Conservation (phyloP, 1,139 yeast genomes). For the Kurtzmaniella quercitrusa region DNA sequence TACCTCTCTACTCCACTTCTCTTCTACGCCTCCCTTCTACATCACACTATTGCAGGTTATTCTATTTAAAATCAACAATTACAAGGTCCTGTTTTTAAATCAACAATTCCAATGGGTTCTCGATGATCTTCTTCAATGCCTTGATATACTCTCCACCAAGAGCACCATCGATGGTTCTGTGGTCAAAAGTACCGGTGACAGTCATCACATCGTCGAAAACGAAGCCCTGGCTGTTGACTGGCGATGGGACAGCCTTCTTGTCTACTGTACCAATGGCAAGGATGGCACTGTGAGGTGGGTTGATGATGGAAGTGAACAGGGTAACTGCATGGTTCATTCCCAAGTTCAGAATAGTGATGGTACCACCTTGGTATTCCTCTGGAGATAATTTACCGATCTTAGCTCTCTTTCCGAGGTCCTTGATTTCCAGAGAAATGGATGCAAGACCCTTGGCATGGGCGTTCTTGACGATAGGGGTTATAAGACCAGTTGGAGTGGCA, state of each 20-base stretch:
- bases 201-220: conserved; percentile 87
- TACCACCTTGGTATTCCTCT: conserved; percentile 98
- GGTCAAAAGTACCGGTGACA: conserved; percentile 96
- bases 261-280: conserved; percentile 91
- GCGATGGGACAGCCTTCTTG: conserved; percentile 91
- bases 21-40: background rate
- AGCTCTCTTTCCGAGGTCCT: conserved; percentile 95
- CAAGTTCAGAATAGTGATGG: conserved; percentile 95
- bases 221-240: conserved; percentile 85
- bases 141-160: conserved; percentile 96
- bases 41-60: background rate
- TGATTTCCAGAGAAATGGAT: conserved; percentile 74
- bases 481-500: conserved; percentile 94
- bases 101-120: conserved; percentile 93
- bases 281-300: conserved; percentile 96
- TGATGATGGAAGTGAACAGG: conserved; percentile 90
- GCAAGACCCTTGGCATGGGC: conserved; percentile 86
- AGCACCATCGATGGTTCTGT: conserved; percentile 96
- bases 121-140: conserved; percentile 85
- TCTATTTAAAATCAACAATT: conserved; percentile 62
- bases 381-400: conserved; percentile 89
- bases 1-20: background rate
- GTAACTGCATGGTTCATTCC: conserved; percentile 97
- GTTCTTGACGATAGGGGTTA: conserved; percentile 90
- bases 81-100: conserved; percentile 37